A percentile compares a stretch with the other conserved stretches of the same genome.
Evolutionary conservation across 768 basidiomycete genomes (phyloP).

Genomic region (Rhizopogon rudus): DNA sequence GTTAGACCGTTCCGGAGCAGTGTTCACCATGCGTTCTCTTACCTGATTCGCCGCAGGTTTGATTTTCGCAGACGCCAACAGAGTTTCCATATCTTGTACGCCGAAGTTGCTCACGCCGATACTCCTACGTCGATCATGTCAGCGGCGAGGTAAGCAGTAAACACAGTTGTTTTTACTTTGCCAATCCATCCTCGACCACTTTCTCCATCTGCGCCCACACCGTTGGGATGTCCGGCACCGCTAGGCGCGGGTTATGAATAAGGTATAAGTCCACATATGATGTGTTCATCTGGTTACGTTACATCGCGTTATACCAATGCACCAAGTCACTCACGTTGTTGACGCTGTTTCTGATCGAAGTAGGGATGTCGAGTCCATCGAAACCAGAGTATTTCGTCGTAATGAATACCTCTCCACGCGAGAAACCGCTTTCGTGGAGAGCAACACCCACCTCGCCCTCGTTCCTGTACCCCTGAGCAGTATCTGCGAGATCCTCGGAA

Average conservation of each 20-base stretch:
- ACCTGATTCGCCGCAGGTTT: conserved; percentile 70
- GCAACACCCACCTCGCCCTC: conserved; percentile 41
- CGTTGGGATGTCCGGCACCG: conserved; percentile 53
- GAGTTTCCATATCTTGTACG: conserved; percentile 44
- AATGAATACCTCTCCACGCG: conserved; percentile 54
- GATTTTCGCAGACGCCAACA: conserved; percentile 56
- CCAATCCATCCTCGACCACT: conserved; percentile 49
- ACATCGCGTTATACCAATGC: background rate
- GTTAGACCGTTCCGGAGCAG: background rate
- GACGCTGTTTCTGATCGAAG: conserved; percentile 52
- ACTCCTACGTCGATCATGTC: conserved; percentile 36
- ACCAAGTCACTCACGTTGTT: conserved; percentile 39
- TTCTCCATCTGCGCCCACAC: conserved; percentile 63
- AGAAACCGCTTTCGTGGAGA: conserved; percentile 47
- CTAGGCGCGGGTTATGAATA: conserved; percentile 54
- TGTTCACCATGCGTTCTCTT: background rate
- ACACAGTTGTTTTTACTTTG: conserved; percentile 36
- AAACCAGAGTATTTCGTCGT: conserved; percentile 62
- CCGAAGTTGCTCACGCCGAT: conserved; percentile 73
- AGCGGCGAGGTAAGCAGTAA: background rate
- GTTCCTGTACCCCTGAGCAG: conserved; percentile 58
- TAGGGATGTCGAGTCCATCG: conserved; percentile 45
- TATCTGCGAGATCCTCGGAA: conserved; percentile 36
- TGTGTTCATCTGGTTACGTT: conserved; percentile 47
- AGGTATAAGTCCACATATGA: conserved; percentile 68